A percentile compares a stretch with the other conserved stretches of the same genome.
Evolutionary conservation across 768 basidiomycete genomes (phyloP).

Genomic region (Russula sp.): DNA sequence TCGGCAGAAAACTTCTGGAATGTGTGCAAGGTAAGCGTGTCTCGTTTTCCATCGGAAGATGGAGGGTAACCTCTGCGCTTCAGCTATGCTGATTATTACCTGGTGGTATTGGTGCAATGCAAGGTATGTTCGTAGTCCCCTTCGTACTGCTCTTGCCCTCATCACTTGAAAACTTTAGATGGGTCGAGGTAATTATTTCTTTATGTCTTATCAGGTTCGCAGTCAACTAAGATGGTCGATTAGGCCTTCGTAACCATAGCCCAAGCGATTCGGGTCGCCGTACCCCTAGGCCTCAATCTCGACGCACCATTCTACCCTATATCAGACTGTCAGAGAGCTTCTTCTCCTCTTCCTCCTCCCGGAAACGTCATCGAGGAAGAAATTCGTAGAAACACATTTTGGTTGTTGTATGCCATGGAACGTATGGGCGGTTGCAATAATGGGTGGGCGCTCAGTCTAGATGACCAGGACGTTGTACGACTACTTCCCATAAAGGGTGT

Average conservation of each 20-base stretch:
- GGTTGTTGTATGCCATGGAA: slow-evolving; percentile 65
- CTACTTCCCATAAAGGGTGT: slow-evolving; percentile 57
- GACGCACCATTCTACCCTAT: slow-evolving; percentile 63
- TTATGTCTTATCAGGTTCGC: background rate
- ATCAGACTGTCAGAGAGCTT: slow-evolving; percentile 47
- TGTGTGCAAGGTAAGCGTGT: slow-evolving; percentile 18
- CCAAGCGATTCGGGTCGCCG: slow-evolving; percentile 48
- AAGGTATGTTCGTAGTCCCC: slow-evolving; percentile 38
- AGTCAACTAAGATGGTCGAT: background rate
- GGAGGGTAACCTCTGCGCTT: background rate
- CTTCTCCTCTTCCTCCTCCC: slow-evolving; percentile 57
- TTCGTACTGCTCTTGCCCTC: background rate
- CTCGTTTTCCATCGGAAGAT: background rate
- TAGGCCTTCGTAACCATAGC: slow-evolving; percentile 59
- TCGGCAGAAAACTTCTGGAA: slow-evolving; percentile 19
- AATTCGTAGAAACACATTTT: slow-evolving; percentile 65
- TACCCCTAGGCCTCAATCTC: slow-evolving; percentile 67
- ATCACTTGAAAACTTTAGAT: slow-evolving; percentile 37
- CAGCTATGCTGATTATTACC: slow-evolving; percentile 57
- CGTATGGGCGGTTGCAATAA: slow-evolving; percentile 62
- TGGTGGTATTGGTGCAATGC: slow-evolving; percentile 77
- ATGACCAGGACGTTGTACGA: slow-evolving; percentile 71
- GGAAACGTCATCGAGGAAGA: slow-evolving; percentile 63
- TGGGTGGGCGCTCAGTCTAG: slow-evolving; percentile 64
- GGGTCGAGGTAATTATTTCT: slow-evolving; percentile 53